Evolutionary conservation across 2,329 filamentous ascomycete genomes (phyloP).

Genomic region (Pestalotiopsis sp.): DNA sequence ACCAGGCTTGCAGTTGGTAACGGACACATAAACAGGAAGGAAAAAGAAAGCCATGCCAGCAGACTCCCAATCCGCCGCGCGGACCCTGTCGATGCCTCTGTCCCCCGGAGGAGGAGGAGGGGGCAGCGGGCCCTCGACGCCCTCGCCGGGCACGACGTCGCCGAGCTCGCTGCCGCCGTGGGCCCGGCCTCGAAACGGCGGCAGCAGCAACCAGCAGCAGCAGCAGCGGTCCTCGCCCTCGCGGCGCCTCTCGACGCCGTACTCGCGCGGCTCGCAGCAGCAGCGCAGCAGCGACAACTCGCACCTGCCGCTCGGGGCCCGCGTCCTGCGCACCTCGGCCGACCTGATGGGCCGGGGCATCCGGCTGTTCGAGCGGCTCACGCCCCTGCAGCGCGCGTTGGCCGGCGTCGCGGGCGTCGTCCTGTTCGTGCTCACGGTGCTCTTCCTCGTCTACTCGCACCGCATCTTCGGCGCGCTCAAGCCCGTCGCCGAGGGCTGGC

Average conservation of each 20-base stretch:
- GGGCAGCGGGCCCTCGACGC: constrained; percentile 25
- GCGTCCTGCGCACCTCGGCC: constrained; percentile 42
- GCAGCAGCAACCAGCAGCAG: constrained; percentile 15
- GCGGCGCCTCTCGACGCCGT: constrained; percentile 46
- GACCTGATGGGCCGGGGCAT: constrained; percentile 44
- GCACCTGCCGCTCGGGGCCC: constrained; percentile 36
- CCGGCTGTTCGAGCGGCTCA: constrained; percentile 56
- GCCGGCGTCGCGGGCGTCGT: constrained; percentile 53
- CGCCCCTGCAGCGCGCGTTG: constrained; percentile 63
- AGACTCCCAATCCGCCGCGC: constrained; percentile 53
- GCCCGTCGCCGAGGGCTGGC: constrained; percentile 77
- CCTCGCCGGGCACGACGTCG: constrained; percentile 27
- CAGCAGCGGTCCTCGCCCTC: constrained; percentile 24
- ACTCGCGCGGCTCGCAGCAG: constrained; percentile 29
- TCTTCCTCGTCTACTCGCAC: constrained; percentile 79
- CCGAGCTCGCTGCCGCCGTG: constrained; percentile 49
- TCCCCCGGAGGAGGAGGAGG: constrained; percentile 21
- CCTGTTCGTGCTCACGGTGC: constrained; percentile 58
- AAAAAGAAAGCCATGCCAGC: constrained; percentile 45
- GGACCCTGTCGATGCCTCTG: constrained; percentile 48
- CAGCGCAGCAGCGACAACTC: constrained; percentile 6
- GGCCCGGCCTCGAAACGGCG: constrained; percentile 24
- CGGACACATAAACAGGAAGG: not conserved
- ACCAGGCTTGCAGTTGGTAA: too few relatives aligned
- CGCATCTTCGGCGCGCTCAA: constrained; percentile 75